Percentiles rank a stretch among this genome's conserved stretches.
Conservation (phyloP, 169 alveolate genomes). For the Plasmodium adleri region DNA sequence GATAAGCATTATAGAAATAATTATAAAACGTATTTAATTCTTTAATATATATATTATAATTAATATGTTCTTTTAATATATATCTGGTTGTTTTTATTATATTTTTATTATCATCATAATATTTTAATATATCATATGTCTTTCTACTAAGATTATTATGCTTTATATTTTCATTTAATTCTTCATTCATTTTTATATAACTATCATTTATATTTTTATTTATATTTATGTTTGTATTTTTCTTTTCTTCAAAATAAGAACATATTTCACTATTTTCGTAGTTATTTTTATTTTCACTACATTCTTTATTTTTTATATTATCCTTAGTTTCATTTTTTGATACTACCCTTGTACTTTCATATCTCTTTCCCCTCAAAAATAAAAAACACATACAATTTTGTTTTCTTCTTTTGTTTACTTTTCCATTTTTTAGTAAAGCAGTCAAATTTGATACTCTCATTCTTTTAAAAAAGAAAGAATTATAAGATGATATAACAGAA, state of each 20-base stretch:
- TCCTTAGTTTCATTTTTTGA: too few relatives aligned
- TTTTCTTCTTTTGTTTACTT: slow-evolving; percentile 22
- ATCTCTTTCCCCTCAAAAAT: too few relatives aligned
- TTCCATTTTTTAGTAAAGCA: slow-evolving; percentile 13
- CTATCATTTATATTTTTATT: slow-evolving; percentile 5
- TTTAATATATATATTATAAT: slow-evolving; percentile 31
- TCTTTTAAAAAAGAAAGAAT: slow-evolving; percentile 7
- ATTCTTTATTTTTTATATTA: too few relatives aligned
- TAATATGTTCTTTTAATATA: slow-evolving; percentile 66
- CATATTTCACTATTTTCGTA: too few relatives aligned
- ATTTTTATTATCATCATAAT: slow-evolving; percentile 48
- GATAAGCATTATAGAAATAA: slow-evolving; percentile 59
- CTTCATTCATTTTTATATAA: not conserved
- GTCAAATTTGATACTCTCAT: slow-evolving; percentile 16
- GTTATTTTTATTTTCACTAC: too few relatives aligned
- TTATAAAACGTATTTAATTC: slow-evolving; percentile 25
- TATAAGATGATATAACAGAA: not conserved
- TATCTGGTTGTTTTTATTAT: slow-evolving; percentile 53
- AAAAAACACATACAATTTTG: too few relatives aligned
- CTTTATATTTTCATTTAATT: not conserved
- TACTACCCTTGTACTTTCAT: too few relatives aligned
- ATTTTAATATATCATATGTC: slow-evolving; percentile 20
- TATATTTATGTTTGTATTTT: slow-evolving; percentile 2
- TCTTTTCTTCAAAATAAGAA: not conserved
- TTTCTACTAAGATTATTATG: not conserved